Evolutionary conservation across 2,329 filamentous ascomycete genomes (phyloP), one percentile per base, ranked within the genome.

Genomic region (Penicillium sp.): DNA sequence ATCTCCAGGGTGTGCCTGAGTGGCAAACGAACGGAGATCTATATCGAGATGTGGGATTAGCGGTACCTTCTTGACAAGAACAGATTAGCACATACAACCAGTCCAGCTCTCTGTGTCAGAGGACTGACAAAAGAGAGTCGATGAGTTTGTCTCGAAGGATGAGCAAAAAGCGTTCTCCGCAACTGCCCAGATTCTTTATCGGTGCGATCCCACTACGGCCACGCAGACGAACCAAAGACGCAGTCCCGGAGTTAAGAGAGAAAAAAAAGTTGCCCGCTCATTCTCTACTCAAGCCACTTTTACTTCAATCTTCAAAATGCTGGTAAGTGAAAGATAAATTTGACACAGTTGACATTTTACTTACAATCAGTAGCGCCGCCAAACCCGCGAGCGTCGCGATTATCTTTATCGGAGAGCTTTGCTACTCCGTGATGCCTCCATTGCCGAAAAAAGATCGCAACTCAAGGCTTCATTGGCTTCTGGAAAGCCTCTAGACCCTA

Each of bases 401-500:
- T 96, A 97, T 75, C 86, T 99, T 68, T 96, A 97, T 76, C 87
- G 93, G 60, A 88, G 90, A 70, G 93, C 94, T 38, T 83, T 97
- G 57, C 88, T 91, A 23, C 84, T 97, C 43, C 88, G 89, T 66
- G 91, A 97, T 78, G 93, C 93, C 61, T 93, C 96, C 70, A 96
- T 96, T 64, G 90, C 89, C 57, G 91, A 96, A 74, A 96, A 96
- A 75, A 83, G 93, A 68, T 89, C 93, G 39, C 90, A 96, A 73
- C 79, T 99, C 54, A 89, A 93, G 73, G 86, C 88, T 35, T 92
- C 93, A 10, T 82, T 97, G 50, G 93, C 94, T 23, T 91, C 90
- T 10, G 94, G 94, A 63, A 96, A 94, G 72, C 89, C 91, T 9
- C 79, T 96, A 48, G 89, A 93, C 66, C 85, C 89, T 25, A 81